phyloP scores from a whole-genome alignment of 306 rosid genomes.

The Quercus ilex region DNA sequence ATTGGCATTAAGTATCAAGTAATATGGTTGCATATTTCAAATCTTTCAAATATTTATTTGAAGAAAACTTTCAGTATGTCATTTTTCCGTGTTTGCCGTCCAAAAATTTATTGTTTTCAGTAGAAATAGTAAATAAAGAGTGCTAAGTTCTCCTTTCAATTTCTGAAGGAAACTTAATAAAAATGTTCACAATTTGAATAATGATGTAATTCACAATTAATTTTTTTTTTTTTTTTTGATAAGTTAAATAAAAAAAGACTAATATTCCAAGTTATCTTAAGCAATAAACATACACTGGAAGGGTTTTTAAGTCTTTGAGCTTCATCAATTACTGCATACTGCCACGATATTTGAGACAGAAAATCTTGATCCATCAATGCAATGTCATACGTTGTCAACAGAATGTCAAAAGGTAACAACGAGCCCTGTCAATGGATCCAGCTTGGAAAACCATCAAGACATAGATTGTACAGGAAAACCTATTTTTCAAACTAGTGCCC shows the following conservation, averaged over 20 bases:
- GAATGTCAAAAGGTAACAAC: slow-evolving; percentile 72
- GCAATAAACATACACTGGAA: slow-evolving; percentile 62
- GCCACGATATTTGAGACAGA: slow-evolving; percentile 96
- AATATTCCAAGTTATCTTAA: slow-evolving; percentile 7
- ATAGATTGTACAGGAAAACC: not conserved
- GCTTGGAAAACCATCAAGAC: slow-evolving; percentile 18
- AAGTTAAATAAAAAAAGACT: not conserved
- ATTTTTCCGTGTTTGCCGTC: not conserved
- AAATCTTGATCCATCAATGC: slow-evolving; percentile 88
- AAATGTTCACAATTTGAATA: not conserved
- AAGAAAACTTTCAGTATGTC: not conserved
- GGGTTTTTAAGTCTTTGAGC: slow-evolving; percentile 96
- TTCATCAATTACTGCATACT: slow-evolving; percentile 83
- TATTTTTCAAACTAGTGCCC: slow-evolving; percentile 5
- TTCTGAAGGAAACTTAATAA: not conserved
- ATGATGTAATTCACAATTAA: not conserved
- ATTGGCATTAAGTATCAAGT: not conserved
- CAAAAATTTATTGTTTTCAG: not conserved
- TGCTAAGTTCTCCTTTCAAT: not conserved
- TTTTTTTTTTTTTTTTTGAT: too few species aligned
- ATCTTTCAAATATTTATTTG: not conserved
- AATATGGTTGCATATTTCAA: not conserved
- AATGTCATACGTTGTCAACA: slow-evolving; percentile 86
- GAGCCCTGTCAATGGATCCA: slow-evolving; percentile 45
- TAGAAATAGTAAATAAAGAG: not conserved